A percentile compares a stretch with the other conserved stretches of the same genome.
Conservation (phyloP, 116 monocot species). For the Cymodocea nodosa region DNA sequence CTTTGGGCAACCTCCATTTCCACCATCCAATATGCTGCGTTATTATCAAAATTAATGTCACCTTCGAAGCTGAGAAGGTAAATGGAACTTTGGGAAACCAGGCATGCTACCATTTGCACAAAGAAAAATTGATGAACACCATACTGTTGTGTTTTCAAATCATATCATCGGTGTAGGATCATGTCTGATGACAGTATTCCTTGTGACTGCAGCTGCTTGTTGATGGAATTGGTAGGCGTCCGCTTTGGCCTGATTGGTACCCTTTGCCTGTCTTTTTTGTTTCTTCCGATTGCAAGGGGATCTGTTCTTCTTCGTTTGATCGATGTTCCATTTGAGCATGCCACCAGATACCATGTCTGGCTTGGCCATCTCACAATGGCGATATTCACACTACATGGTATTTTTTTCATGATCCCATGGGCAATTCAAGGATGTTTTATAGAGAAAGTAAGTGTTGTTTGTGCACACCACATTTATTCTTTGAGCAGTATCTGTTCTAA, state of each 20-base stretch:
- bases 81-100: too few species aligned
- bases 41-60: neutral
- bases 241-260: constrained; percentile 56
- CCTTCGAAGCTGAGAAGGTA: neutral
- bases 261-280: constrained; percentile 61
- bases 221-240: constrained; percentile 14
- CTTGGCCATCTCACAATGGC: constrained; percentile 88
- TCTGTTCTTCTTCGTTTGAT: constrained; percentile 84
- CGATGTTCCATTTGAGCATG: constrained; percentile 91
- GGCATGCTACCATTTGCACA: too few species aligned
- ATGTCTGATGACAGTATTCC: too few species aligned
- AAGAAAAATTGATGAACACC: too few species aligned
- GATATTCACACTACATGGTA: constrained; percentile 68
- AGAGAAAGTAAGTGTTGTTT: too few species aligned
- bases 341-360: constrained; percentile 91
- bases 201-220: too few species aligned
- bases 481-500: too few species aligned
- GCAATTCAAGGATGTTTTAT: constrained; percentile 27
- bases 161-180: too few species aligned
- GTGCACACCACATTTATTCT: too few species aligned
- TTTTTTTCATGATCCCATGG: constrained; percentile 47
- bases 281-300: constrained; percentile 76
- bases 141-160: too few species aligned
- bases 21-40: neutral
- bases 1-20: constrained; percentile 35